Evolutionary conservation across 192 early-diverging fungal genomes (phyloP).

Genomic region (Coemansia sp.): DNA sequence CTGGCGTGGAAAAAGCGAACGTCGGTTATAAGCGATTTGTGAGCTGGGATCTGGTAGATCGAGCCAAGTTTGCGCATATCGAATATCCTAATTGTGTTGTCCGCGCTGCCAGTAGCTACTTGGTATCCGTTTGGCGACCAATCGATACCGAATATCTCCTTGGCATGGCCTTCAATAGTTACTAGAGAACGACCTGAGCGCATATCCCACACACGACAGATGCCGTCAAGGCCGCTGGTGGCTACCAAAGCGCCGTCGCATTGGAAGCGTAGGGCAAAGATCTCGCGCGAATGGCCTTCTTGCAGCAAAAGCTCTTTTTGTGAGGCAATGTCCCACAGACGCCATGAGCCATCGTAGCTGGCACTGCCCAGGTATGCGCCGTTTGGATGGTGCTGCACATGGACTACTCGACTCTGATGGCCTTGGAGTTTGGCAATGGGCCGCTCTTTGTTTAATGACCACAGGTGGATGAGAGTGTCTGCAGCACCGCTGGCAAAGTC

Average conservation of each 20-base stretch:
- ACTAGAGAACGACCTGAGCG: constrained; percentile 89
- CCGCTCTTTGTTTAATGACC: constrained; percentile 80
- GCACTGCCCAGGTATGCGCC: constrained; percentile 79
- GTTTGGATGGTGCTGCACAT: constrained; percentile 89
- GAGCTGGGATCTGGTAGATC: constrained; percentile 87
- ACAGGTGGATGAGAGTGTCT: constrained; percentile 79
- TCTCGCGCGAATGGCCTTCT: constrained; percentile 93
- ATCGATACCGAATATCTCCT: constrained; percentile 85
- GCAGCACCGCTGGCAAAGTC: constrained; percentile 88
- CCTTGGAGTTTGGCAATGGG: constrained; percentile 81
- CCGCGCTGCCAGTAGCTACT: constrained; percentile 88
- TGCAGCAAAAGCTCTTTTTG: constrained; percentile 82
- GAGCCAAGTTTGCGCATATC: constrained; percentile 82
- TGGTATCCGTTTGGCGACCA: constrained; percentile 95
- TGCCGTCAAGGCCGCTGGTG: constrained; percentile 88
- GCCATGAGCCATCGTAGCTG: constrained; percentile 85
- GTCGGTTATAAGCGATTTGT: constrained; percentile 87
- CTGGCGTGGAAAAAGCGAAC: constrained; percentile 67
- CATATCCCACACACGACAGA: constrained; percentile 95
- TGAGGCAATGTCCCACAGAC: constrained; percentile 92
- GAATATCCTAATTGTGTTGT: constrained; percentile 92
- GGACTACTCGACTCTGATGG: constrained; percentile 81
- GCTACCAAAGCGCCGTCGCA: constrained; percentile 88
- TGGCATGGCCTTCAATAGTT: constrained; percentile 89
- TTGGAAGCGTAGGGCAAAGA: constrained; percentile 93